These are phyloP conservation scores for Arthrobotrys pseudoclavata DNA, from an alignment of 2,329 filamentous ascomycete genomes.

Conservation along the genomic window DNA sequence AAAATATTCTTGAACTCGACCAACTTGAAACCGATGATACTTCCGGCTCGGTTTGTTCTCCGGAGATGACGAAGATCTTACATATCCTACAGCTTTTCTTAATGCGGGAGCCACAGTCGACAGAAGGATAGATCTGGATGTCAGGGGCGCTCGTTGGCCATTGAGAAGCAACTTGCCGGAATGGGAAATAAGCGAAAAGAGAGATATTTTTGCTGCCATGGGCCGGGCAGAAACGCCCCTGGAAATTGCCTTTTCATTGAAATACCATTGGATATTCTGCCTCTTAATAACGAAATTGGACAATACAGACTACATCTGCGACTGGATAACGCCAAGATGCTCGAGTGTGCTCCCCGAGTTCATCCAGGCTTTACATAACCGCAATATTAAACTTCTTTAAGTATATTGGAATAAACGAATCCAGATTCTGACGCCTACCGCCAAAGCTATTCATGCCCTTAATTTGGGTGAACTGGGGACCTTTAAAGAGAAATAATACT, in stretches of 20 bases:
- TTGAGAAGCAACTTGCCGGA: not conserved
- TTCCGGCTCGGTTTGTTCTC: not conserved
- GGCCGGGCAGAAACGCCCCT: not conserved
- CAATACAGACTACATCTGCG: not conserved
- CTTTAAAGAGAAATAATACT: not conserved
- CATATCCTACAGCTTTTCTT: not conserved
- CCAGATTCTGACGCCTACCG: not conserved
- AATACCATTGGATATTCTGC: not conserved
- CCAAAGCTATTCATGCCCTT: not conserved
- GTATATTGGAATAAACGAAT: not conserved
- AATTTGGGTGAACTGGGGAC: not conserved
- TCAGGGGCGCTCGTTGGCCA: no score
- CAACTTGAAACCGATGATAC: no score
- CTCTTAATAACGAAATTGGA: not conserved
- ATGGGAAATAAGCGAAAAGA: not conserved
- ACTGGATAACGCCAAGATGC: not conserved
- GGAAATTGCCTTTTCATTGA: not conserved
- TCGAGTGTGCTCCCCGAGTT: not conserved
- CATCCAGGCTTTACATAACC: not conserved
- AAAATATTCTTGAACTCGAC: not conserved
- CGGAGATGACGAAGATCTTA: not conserved
- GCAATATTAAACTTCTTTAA: not conserved
- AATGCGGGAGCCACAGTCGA: not conserved
- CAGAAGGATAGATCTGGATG: not conserved
- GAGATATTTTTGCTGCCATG: not conserved